Conservation (phyloP, 768 basidiomycete genomes). For the Suillus subluteus region DNA sequence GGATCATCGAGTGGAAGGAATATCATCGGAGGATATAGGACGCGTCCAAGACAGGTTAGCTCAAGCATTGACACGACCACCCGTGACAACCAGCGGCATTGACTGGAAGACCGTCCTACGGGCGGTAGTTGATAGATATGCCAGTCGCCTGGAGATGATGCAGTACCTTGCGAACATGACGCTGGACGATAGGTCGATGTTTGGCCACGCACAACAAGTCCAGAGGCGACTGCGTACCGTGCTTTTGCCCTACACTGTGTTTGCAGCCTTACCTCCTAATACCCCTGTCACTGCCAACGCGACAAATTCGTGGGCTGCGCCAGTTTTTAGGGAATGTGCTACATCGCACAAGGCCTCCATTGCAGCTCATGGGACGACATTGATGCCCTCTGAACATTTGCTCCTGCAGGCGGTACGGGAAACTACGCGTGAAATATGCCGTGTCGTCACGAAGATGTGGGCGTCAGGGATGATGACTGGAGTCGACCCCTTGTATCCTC, state of each 20-base stretch:
- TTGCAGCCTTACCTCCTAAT: slow-evolving; percentile 4
- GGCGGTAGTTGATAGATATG: slow-evolving; percentile 45
- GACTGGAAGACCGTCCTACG: slow-evolving; percentile 47
- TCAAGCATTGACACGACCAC: slow-evolving; percentile 9
- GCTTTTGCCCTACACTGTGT: slow-evolving; percentile 16
- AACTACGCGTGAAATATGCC: slow-evolving; percentile 23
- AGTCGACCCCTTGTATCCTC: slow-evolving; percentile 6
- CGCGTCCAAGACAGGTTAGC: slow-evolving; percentile 15
- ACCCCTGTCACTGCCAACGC: neutral
- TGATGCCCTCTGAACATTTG: slow-evolving; percentile 18
- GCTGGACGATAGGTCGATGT: slow-evolving; percentile 13
- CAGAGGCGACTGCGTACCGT: slow-evolving; percentile 26
- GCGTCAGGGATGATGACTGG: slow-evolving; percentile 18
- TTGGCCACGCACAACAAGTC: slow-evolving; percentile 12
- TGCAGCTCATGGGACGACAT: neutral
- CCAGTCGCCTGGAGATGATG: slow-evolving; percentile 43
- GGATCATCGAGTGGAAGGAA: slow-evolving; percentile 23
- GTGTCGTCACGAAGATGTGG: slow-evolving; percentile 24
- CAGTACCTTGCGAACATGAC: slow-evolving; percentile 37
- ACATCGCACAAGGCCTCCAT: slow-evolving; percentile 15
- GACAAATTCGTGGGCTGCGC: slow-evolving; percentile 16
- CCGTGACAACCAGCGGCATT: slow-evolving; percentile 31
- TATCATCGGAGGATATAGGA: slow-evolving; percentile 19
- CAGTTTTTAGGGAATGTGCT: slow-evolving; percentile 17
- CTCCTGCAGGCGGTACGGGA: slow-evolving; percentile 17